phyloP scores from a whole-genome alignment of 129 eudicot genomes.

The Logfia minima region DNA sequence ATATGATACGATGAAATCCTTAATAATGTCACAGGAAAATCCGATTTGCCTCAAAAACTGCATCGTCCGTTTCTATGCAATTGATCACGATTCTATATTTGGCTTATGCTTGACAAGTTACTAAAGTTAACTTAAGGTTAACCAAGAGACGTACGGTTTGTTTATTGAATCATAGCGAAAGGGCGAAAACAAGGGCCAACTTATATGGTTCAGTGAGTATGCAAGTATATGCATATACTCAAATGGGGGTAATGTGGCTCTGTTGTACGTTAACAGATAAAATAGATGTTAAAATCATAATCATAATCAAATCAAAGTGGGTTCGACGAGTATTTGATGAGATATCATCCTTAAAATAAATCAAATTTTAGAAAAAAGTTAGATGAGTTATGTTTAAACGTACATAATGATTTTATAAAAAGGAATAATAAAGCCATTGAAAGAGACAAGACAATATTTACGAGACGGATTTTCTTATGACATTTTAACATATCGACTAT shows the following conservation, averaged over 20 bases:
- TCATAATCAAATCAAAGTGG: too few relatives aligned
- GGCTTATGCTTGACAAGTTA: constrained; percentile 8
- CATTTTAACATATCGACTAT: constrained; percentile 16
- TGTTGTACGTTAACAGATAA: too few relatives aligned
- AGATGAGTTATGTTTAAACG: not conserved
- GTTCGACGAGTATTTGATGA: too few relatives aligned
- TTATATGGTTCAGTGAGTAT: not conserved
- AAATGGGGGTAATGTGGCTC: too few relatives aligned
- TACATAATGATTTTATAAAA: not conserved
- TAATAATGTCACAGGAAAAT: constrained; percentile 7
- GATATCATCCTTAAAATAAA: too few relatives aligned
- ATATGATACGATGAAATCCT: constrained; percentile 8
- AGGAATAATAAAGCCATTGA: constrained; percentile 6
- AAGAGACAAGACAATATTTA: constrained; percentile 12
- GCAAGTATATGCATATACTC: too few relatives aligned
- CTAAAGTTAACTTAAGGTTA: not conserved
- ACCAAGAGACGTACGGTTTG: not conserved
- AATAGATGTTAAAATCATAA: too few relatives aligned
- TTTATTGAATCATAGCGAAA: not conserved
- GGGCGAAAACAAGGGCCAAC: not conserved
- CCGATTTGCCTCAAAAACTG: constrained; percentile 8
- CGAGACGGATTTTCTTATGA: constrained; percentile 35
- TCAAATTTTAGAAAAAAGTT: not conserved
- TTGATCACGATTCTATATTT: not conserved
- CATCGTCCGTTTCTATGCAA: constrained; percentile 1